These are phyloP conservation scores for Colletotrichum australisinense DNA, from an alignment of 2,329 filamentous ascomycete species.

Conservation along the genomic window DNA sequence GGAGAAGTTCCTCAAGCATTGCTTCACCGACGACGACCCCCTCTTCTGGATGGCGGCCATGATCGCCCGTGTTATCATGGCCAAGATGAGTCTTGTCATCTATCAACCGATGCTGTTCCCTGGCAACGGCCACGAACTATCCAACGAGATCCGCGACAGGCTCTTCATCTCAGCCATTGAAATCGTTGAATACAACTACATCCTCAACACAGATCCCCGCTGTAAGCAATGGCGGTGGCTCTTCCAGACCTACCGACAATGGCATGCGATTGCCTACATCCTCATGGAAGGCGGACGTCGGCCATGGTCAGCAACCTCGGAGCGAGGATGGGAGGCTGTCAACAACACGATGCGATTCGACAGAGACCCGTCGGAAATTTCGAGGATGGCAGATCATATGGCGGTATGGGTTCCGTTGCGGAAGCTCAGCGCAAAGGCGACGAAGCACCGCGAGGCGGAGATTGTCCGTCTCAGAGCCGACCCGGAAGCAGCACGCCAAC, in stretches of 20 bases:
- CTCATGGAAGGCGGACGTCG: slow-evolving; percentile 59
- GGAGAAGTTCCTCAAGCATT: slow-evolving; percentile 62
- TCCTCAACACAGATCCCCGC: slow-evolving; percentile 70
- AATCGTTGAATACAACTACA: slow-evolving; percentile 75
- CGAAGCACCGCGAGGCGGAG: slow-evolving; percentile 62
- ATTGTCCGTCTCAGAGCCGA: slow-evolving; percentile 60
- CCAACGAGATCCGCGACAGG: slow-evolving; percentile 73
- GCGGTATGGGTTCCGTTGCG: slow-evolving; percentile 65
- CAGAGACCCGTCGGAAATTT: slow-evolving; percentile 53
- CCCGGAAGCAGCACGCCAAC: slow-evolving; percentile 58
- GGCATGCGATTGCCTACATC: slow-evolving; percentile 62
- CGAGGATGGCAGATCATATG: slow-evolving; percentile 57
- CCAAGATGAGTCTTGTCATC: slow-evolving; percentile 82
- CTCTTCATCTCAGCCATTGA: slow-evolving; percentile 80
- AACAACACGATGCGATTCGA: slow-evolving; percentile 49
- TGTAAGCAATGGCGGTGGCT: slow-evolving; percentile 61
- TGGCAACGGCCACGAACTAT: slow-evolving; percentile 65
- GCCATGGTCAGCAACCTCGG: slow-evolving; percentile 61
- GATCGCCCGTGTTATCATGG: slow-evolving; percentile 76
- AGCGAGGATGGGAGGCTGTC: slow-evolving; percentile 62
- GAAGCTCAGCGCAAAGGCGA: slow-evolving; percentile 64
- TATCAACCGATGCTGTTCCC: slow-evolving; percentile 79
- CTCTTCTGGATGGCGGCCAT: slow-evolving; percentile 78
- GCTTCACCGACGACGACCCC: slow-evolving; percentile 56
- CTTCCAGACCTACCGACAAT: slow-evolving; percentile 62